Evolutionary conservation across 1,139 yeast genomes (phyloP).

Genomic region (Lipomyces yarrowii): DNA sequence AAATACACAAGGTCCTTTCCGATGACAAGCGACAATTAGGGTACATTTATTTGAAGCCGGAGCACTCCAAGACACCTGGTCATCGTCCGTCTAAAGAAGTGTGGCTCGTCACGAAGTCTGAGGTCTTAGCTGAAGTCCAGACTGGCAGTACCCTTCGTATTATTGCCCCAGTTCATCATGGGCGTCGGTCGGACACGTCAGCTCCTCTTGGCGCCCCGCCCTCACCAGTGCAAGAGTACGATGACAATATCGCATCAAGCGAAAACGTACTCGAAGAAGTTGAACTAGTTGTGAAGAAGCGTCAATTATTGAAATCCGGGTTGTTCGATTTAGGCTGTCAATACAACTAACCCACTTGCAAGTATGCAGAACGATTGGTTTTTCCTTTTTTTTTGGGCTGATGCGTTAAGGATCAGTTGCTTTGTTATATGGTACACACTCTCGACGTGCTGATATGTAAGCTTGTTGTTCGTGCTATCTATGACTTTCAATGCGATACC

Average conservation of each 20-base stretch:
- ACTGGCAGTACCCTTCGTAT: constrained; percentile 20
- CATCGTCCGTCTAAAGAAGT: not conserved
- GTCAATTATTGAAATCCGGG: constrained; percentile 13
- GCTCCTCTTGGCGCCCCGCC: constrained; percentile 1
- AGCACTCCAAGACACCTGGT: not conserved
- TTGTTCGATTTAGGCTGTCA: not conserved
- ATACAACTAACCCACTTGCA: not conserved
- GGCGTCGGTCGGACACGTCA: not conserved
- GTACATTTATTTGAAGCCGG: constrained; percentile 7
- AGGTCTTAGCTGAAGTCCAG: constrained; percentile 9
- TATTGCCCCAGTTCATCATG: constrained; percentile 13
- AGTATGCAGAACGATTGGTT: not conserved
- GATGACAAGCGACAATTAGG: constrained; percentile 7
- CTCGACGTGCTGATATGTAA: not conserved
- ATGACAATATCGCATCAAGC: not conserved
- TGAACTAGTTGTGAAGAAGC: constrained; percentile 20
- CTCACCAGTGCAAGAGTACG: constrained; percentile 7
- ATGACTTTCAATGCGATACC: not conserved
- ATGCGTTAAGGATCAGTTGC: not conserved
- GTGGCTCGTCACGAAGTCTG: constrained; percentile 21
- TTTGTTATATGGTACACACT: not conserved
- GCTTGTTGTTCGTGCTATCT: not conserved
- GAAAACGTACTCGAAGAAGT: constrained; percentile 14
- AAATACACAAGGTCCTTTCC: constrained; percentile 14
- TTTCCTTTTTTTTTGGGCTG: no score